Evolutionary conservation across 192 early-diverging fungal genomes (phyloP), one percentile per base, ranked within the genome.

Genomic region (Coemansia sp.): DNA sequence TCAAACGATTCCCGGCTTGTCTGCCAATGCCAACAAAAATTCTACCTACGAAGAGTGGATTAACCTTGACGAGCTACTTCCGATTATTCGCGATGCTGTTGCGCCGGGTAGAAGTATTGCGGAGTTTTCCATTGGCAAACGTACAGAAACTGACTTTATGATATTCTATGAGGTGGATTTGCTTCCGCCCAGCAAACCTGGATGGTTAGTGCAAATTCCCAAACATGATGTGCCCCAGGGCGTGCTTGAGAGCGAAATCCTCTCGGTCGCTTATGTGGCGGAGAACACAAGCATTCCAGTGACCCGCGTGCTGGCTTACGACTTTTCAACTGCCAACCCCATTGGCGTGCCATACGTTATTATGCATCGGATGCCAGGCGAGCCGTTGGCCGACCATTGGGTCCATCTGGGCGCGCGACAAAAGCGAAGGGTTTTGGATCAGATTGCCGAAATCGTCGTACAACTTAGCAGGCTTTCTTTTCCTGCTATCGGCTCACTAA

Each of bases 341-440:
- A 69, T 64, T 0, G 76, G 76, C 52, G 76, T 73, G 28, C 69
- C 76, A 4, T 78, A 68, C 38, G 76, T 70, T 3, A 63, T 78
- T 18, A 14, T 71, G 2, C 28, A 19, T 1, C 21, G 10, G 22
- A 21, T 71, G 44, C 38, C 54, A 0, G 76, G 76, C 14, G 56
- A 50, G 41, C 53, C 63, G 28, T 59, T 78, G 38, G 62, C 54
- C 0, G 18, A 6, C 21, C 58, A 65, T 60, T 78, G 76, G 76
- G 31, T 48, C 5, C n/a, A 16, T 12, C 41, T 72, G 44, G 27
- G 14, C 5, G 22, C 62, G n/a, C 62, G 55, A 7, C 57, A 59
- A 23, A 72, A 69, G 28, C 69, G 76, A 19, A 51, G 38, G 31
- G 51, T 73, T 0, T 23, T 78, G 66, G 76, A 64, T 28, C 65